A percentile compares a stretch with the other conserved stretches of the same genome.
Conservation (phyloP, 148 eudicot species). For the Simmondsia chinensis region DNA sequence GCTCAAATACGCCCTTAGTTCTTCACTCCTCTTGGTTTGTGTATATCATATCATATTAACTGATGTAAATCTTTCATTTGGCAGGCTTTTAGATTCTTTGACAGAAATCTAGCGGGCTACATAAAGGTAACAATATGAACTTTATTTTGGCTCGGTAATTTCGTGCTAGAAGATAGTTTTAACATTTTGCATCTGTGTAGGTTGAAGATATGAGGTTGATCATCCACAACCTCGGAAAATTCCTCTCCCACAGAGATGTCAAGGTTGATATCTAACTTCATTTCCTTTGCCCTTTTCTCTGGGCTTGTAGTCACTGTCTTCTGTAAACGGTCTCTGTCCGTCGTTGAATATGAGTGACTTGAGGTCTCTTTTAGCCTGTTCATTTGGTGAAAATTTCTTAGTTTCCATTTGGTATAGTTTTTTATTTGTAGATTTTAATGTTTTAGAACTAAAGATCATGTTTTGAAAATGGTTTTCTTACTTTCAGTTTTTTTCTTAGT, state of each 20-base stretch:
- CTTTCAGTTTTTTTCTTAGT: no score
- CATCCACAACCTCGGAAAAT: constrained; percentile 78
- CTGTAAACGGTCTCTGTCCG: no score
- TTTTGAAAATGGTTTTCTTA: no score
- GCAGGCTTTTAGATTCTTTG: constrained; percentile 99
- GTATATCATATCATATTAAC: not conserved
- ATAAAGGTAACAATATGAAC: constrained; percentile 45
- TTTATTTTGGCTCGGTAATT: not conserved
- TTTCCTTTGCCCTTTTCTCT: not conserved
- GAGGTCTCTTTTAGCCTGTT: no score
- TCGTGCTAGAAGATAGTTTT: no score
- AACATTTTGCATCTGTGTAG: no score
- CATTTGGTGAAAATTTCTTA: no score
- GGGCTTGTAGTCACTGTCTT: not conserved
- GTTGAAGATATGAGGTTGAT: constrained; percentile 90
- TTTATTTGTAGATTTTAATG: no score
- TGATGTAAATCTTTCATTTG: constrained; percentile 5
- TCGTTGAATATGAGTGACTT: no score
- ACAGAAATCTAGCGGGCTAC: constrained; percentile 83
- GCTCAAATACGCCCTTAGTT: no score
- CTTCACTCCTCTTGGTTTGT: not conserved
- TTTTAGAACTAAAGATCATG: no score
- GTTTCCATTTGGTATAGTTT: no score
- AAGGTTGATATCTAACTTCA: constrained; percentile 44
- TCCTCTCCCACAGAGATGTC: constrained; percentile 77